Evolutionary conservation across 2,329 filamentous ascomycete genomes (phyloP), one percentile per base, ranked within the genome.

Genomic region (Grosmannia penicillata): DNA sequence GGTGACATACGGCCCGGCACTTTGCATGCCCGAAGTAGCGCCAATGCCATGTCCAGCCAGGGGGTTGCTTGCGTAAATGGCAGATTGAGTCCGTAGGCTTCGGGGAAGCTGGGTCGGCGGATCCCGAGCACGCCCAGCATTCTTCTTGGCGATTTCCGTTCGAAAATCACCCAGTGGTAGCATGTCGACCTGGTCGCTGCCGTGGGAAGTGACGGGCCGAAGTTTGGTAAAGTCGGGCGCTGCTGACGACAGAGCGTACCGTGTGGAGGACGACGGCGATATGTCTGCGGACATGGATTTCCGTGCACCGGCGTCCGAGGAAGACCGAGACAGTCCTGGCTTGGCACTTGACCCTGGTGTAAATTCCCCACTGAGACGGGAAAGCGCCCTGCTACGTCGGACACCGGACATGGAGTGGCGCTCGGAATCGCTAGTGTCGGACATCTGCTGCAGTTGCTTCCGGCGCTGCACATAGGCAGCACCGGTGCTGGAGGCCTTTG

Each of bases 401-500:
- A 32, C 2, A 14, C 36, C 24, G 3, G 29, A 19, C 10, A 38
- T 13, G 2, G 42, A 36, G 13, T 27, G 35, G 39, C 47, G 17
- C 19, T 48, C 37, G 33, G 42, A 35, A 35, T 45, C 37, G 49
- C 47, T 47, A 38, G 43, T 44, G 35, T 49, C 48, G 6, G 46
- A 46, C 32, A 43, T 29, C 32, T 52, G 47, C 33, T 52, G 47
- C 23, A 45, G 41, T 34, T 50, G 45, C 26, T 52, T 51, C n/a
- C 53, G 55, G 19, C 55, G 55, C 39, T 64, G 59, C 52, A 68
- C 59, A 37, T 63, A 68, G 5, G 62, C 61, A 2, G 61, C 59
- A 0, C 66, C 66, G 1, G 61, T 62, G 30, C 65, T 69, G 4
- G 62, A 60, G 3, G 63, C 56, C 19, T 64, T 56, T 24, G 56